These are phyloP conservation scores for Trichothecium roseum DNA, from an alignment of 2,329 filamentous ascomycete species.

Conservation along the genomic window DNA sequence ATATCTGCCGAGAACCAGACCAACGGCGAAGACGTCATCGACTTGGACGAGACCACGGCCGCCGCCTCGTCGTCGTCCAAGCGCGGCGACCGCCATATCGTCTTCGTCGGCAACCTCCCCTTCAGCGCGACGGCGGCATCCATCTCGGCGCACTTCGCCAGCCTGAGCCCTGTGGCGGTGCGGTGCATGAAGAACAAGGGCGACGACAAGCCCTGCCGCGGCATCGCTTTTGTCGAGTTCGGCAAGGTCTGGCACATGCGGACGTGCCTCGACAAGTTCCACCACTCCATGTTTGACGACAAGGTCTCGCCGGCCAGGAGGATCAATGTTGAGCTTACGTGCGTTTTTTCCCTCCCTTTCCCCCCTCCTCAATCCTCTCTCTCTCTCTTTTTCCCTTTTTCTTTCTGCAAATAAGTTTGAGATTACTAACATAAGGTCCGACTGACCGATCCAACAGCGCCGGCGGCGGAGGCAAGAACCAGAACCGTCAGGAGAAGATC, in stretches of 20 bases:
- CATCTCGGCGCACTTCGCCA: constrained; percentile 66
- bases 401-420: constrained; percentile 4
- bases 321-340: constrained; percentile 91
- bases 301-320: constrained; percentile 47
- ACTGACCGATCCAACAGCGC: constrained; percentile 41
- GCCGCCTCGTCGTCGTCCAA: constrained; percentile 9
- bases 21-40: constrained; percentile 4
- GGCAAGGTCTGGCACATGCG: constrained; percentile 80
- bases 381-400: constrained; percentile 1
- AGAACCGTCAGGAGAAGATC: constrained; percentile 65
- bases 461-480: constrained; percentile 74
- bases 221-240: constrained; percentile 86
- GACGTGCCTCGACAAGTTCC: constrained; percentile 81
- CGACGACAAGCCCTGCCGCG: constrained; percentile 52
- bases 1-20: not conserved
- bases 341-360: constrained; percentile 22
- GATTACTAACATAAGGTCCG: constrained; percentile 3
- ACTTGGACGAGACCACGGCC: constrained; percentile 7
- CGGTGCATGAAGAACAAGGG: constrained; percentile 63
- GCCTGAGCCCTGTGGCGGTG: constrained; percentile 38
- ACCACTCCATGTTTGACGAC: constrained; percentile 69
- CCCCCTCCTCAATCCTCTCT: constrained; percentile 3
- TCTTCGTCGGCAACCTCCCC: constrained; percentile 65
- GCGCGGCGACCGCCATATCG: constrained; percentile 20
- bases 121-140: constrained; percentile 65